Evolutionary conservation across 495 filamentous ascomycete genomes (phyloP).

Genomic region (Podospora fimiseda): DNA sequence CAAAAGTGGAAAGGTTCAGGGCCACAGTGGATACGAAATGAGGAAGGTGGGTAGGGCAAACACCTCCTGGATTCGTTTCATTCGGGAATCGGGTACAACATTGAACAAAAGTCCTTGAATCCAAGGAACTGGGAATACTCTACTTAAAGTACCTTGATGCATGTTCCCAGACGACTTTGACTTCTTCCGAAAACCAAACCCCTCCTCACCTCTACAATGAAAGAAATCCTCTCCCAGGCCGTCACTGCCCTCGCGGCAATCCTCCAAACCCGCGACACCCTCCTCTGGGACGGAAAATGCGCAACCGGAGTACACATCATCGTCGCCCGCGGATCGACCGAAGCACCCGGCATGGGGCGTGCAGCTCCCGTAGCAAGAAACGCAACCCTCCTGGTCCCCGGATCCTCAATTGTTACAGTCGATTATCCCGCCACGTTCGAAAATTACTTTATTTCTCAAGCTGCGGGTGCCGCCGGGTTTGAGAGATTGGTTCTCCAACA

Average conservation of each 20-base stretch:
- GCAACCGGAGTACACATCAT: slow-evolving; percentile 11
- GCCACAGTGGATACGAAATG: too few relatives aligned
- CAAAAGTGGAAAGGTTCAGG: too few relatives aligned
- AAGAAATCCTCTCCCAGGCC: neutral
- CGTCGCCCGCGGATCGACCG: slow-evolving; percentile 14
- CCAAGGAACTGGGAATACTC: too few relatives aligned
- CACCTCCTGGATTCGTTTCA: too few relatives aligned
- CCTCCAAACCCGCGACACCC: neutral
- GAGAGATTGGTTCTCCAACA: slow-evolving; percentile 12
- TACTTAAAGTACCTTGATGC: too few relatives aligned
- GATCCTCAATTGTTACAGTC: slow-evolving; percentile 6
- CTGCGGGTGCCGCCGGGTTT: slow-evolving; percentile 16
- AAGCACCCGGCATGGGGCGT: slow-evolving; percentile 6
- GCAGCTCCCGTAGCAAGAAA: slow-evolving; percentile 12
- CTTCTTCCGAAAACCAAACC: too few relatives aligned
- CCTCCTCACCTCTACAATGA: neutral
- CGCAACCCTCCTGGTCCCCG: slow-evolving; percentile 9
- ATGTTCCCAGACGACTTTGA: too few relatives aligned
- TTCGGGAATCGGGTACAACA: too few relatives aligned
- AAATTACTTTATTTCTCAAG: slow-evolving; percentile 12
- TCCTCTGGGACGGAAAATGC: slow-evolving; percentile 6
- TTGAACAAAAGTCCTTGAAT: too few relatives aligned
- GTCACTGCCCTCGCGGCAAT: neutral
- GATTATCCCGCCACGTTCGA: slow-evolving; percentile 16
- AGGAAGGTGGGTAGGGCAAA: too few relatives aligned